Evolutionary conservation across 2,329 filamentous ascomycete species (phyloP).

Genomic region (Xylariaceae sp.): DNA sequence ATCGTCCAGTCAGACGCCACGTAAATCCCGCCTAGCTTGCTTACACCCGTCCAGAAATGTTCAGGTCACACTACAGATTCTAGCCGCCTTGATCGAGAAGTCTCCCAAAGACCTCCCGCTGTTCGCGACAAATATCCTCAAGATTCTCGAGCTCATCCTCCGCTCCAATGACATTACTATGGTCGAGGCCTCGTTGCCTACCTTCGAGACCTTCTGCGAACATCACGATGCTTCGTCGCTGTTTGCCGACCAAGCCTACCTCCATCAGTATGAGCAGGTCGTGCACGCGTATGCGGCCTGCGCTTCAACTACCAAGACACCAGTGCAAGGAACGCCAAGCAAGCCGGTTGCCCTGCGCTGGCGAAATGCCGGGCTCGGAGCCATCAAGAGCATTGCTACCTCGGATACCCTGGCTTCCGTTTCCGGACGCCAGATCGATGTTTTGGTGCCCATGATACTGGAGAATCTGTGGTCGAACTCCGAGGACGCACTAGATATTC

Average conservation of each 20-base stretch:
- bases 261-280: constrained; percentile 75
- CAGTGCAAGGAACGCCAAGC: constrained; percentile 53
- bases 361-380: constrained; percentile 67
- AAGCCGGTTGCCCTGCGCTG: constrained; percentile 73
- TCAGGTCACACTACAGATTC: constrained; percentile 89
- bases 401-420: constrained; percentile 75
- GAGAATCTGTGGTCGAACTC: constrained; percentile 78
- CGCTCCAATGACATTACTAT: constrained; percentile 84
- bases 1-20: background rate
- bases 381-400: constrained; percentile 73
- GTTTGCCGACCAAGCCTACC: constrained; percentile 78
- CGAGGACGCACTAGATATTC: constrained; percentile 60
- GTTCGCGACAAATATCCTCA: constrained; percentile 78
- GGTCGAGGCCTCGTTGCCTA: constrained; percentile 82
- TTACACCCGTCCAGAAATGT: constrained; percentile 60
- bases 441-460: constrained; percentile 78
- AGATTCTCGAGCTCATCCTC: constrained; percentile 76
- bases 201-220: constrained; percentile 82
- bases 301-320: constrained; percentile 57
- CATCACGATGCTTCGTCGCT: constrained; percentile 83
- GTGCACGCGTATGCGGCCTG: constrained; percentile 75
- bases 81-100: constrained; percentile 89
- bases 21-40: background rate
- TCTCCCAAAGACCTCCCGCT: constrained; percentile 83
- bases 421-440: constrained; percentile 67